Conservation (phyloP, 257 asterid genomes). For the Osmanthus fragrans region DNA sequence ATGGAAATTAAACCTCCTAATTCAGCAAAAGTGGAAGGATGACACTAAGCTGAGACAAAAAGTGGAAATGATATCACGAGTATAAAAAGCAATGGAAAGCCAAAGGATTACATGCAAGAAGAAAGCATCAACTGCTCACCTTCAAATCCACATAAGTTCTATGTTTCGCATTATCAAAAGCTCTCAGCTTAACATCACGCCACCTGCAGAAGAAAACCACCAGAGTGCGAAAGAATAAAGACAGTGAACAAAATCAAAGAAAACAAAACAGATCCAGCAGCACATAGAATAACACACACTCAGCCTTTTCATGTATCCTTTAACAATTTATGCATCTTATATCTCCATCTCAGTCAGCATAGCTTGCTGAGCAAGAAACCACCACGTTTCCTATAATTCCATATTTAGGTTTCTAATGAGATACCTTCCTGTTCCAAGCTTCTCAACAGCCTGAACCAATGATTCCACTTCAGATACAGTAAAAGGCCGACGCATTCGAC, state of each 20-base stretch:
- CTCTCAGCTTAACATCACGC: background rate
- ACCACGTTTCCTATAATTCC: background rate
- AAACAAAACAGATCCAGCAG: background rate
- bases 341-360: background rate
- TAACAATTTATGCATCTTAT: background rate
- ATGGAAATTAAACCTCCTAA: background rate
- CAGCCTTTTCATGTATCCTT: background rate
- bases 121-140: background rate
- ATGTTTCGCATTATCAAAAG: background rate
- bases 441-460: constrained; percentile 53
- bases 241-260: background rate
- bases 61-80: background rate
- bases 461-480: constrained; percentile 95
- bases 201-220: background rate
- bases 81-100: background rate
- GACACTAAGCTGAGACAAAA: background rate
- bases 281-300: background rate
- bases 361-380: background rate
- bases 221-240: background rate
- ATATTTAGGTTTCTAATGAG: background rate
- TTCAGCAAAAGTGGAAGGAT: background rate
- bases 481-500: constrained; percentile 91
- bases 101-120: background rate
- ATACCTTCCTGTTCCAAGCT: constrained; percentile 47
- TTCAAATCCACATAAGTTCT: background rate